phyloP scores from a whole-genome alignment of 257 asterid genomes.

The Salvia rosmarinus region DNA sequence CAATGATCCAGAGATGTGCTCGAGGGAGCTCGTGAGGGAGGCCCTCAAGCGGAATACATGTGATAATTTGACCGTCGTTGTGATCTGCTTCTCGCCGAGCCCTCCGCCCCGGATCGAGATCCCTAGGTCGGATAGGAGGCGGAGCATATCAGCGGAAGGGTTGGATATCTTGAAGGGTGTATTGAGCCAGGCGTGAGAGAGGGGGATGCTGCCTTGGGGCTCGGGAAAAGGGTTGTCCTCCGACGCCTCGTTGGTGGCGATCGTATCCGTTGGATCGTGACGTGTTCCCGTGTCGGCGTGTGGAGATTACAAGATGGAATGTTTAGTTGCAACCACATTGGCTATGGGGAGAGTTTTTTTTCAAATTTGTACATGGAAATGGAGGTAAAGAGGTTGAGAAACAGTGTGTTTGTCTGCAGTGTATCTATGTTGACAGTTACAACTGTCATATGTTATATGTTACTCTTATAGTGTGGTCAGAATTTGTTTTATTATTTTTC shows the following conservation, averaged over 20 bases:
- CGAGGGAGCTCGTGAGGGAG: slow-evolving; percentile 58
- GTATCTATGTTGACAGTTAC: slow-evolving; percentile 1
- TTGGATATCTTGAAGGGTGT: slow-evolving; percentile 57
- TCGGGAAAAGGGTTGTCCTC: neutral
- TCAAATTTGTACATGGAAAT: neutral
- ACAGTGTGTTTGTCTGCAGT: neutral
- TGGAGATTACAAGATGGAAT: slow-evolving; percentile 8
- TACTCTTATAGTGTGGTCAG: neutral
- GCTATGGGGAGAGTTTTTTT: neutral
- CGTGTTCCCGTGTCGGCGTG: neutral
- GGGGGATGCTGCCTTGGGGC: neutral
- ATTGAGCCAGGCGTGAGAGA: slow-evolving; percentile 43
- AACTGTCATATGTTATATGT: neutral
- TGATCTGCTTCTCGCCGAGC: slow-evolving; percentile 50
- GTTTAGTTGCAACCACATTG: slow-evolving; percentile 2
- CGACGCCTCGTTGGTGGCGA: neutral
- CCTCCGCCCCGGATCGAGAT: slow-evolving; percentile 54
- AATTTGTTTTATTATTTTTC: neutral
- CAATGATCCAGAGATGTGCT: slow-evolving; percentile 76
- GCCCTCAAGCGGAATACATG: slow-evolving; percentile 57
- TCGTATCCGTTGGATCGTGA: slow-evolving; percentile 9
- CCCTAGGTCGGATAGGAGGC: slow-evolving; percentile 48
- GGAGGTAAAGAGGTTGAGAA: slow-evolving; percentile 1
- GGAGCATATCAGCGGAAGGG: slow-evolving; percentile 65
- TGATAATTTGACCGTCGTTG: slow-evolving; percentile 52